These are phyloP conservation scores for Saturnispora ahearnii DNA, from an alignment of 805 yeast species.

Conservation along the genomic window DNA sequence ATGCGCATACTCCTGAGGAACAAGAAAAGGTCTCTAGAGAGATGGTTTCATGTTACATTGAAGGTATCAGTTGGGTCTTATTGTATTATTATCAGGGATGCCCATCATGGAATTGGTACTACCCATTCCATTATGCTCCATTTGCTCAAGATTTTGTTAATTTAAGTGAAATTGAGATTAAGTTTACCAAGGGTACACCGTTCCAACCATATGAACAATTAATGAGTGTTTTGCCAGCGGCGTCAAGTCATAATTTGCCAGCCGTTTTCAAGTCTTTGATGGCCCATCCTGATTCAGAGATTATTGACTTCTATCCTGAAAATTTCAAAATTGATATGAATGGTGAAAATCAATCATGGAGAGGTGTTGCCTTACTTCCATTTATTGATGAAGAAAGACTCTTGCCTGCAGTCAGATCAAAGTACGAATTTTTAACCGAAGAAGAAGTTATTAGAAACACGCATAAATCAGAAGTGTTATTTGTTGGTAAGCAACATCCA, in stretches of 20 bases:
- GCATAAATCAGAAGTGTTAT: conserved; percentile 58
- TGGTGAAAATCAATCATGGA: conserved; percentile 93
- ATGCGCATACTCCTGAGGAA: conserved; percentile 43
- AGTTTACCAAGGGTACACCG: conserved; percentile 63
- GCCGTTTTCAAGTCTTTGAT: conserved; percentile 71
- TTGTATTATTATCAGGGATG: conserved; percentile 94
- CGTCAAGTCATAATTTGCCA: conserved; percentile 81
- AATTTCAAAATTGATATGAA: conserved; percentile 89
- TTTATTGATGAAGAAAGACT: conserved; percentile 81
- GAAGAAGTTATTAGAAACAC: conserved; percentile 65
- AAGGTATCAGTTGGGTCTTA: conserved; percentile 96
- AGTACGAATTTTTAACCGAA: conserved; percentile 55
- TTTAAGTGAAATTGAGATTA: conserved; percentile 41
- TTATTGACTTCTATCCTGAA: conserved; percentile 85
- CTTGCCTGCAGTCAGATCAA: conserved; percentile 52
- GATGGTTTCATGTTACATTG: conserved; percentile 68
- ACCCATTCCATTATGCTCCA: conserved; percentile 96
- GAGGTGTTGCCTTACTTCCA: conserved; percentile 83
- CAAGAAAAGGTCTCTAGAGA: conserved; percentile 44
- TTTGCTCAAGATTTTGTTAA: conserved; percentile 79
- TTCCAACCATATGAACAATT: conserved; percentile 87
- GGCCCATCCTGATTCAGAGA: conserved; percentile 71
- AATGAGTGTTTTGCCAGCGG: conserved; percentile 93
- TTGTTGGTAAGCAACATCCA: conserved; percentile 56
- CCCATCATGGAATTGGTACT: conserved; percentile 98